Evolutionary conservation across 768 basidiomycete species (phyloP).

Genomic region (Goffeauzyma gilvescens): DNA sequence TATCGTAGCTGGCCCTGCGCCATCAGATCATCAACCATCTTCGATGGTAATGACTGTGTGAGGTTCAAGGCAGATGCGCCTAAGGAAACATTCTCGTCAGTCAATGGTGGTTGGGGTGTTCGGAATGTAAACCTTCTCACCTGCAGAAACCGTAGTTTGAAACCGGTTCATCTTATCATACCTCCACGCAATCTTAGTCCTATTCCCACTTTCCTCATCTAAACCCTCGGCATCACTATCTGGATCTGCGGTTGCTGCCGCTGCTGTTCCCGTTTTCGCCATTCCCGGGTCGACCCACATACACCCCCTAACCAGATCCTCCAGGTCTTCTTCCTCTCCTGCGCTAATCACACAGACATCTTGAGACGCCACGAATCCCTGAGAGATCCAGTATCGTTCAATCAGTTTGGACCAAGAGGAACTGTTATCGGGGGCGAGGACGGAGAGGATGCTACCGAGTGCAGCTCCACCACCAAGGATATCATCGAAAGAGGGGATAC

Average conservation of each 20-base stretch:
- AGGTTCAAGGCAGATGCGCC: too few species aligned
- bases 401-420: slow-evolving; percentile 69
- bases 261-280: slow-evolving; percentile 25
- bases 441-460: slow-evolving; percentile 50
- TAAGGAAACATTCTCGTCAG: not conserved
- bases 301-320: slow-evolving; percentile 45
- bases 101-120: not conserved
- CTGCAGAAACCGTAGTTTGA: slow-evolving; percentile 51
- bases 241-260: slow-evolving; percentile 11
- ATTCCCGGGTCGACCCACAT: slow-evolving; percentile 52
- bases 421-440: slow-evolving; percentile 68
- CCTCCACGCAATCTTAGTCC: slow-evolving; percentile 91
- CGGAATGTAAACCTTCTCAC: slow-evolving; percentile 1
- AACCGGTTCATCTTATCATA: slow-evolving; percentile 87
- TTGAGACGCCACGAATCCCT: slow-evolving; percentile 61
- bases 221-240: slow-evolving; percentile 29
- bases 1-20: too few species aligned
- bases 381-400: slow-evolving; percentile 71
- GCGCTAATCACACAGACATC: slow-evolving; percentile 45
- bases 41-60: too few species aligned
- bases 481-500: slow-evolving; percentile 84
- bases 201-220: slow-evolving; percentile 33
- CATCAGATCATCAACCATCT: too few species aligned
- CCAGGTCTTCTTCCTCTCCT: slow-evolving; percentile 32
- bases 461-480: slow-evolving; percentile 72